Evolutionary conservation across 2,329 filamentous ascomycete species (phyloP).

Genomic region (Grosmannia huntii): DNA sequence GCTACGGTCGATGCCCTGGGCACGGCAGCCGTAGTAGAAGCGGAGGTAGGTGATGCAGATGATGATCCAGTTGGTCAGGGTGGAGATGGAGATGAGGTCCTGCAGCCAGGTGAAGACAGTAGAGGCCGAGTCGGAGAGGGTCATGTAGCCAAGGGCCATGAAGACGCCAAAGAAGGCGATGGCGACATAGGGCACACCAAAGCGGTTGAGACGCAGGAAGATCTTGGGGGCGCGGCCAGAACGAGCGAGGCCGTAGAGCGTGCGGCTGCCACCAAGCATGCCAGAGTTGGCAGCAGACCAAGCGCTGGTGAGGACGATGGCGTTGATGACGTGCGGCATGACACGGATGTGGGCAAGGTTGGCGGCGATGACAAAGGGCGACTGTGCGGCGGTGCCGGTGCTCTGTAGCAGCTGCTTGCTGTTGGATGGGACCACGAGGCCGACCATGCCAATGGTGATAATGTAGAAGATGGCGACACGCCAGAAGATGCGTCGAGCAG

Average conservation of each 20-base stretch:
- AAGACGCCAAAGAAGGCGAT: slow-evolving; percentile 32
- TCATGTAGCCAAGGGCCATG: slow-evolving; percentile 44
- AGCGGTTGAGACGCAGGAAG: slow-evolving; percentile 38
- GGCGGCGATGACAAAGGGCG: slow-evolving; percentile 62
- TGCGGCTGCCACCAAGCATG: slow-evolving; percentile 44
- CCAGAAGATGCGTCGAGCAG: slow-evolving; percentile 16
- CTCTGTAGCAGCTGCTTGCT: slow-evolving; percentile 20
- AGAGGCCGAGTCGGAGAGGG: slow-evolving; percentile 10
- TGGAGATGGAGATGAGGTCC: slow-evolving; percentile 55
- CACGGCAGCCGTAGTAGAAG: slow-evolving; percentile 52
- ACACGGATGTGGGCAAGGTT: slow-evolving; percentile 52
- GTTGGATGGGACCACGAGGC: slow-evolving; percentile 16
- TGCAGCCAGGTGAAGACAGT: slow-evolving; percentile 18
- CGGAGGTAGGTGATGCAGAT: slow-evolving; percentile 36
- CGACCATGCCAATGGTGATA: slow-evolving; percentile 18
- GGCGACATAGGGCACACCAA: slow-evolving; percentile 43
- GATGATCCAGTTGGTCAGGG: slow-evolving; percentile 37
- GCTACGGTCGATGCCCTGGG: slow-evolving; percentile 50
- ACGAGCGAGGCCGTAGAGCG: slow-evolving; percentile 44
- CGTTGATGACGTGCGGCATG: slow-evolving; percentile 62
- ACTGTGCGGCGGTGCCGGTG: slow-evolving; percentile 25
- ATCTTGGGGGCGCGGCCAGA: slow-evolving; percentile 44
- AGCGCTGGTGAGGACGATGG: slow-evolving; percentile 59
- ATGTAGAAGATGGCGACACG: slow-evolving; percentile 20
- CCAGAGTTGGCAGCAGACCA: slow-evolving; percentile 58